Evolutionary conservation across 2,329 filamentous ascomycete species (phyloP), one percentile per base, ranked within the genome.

Genomic region (Fusarium buxicola): DNA sequence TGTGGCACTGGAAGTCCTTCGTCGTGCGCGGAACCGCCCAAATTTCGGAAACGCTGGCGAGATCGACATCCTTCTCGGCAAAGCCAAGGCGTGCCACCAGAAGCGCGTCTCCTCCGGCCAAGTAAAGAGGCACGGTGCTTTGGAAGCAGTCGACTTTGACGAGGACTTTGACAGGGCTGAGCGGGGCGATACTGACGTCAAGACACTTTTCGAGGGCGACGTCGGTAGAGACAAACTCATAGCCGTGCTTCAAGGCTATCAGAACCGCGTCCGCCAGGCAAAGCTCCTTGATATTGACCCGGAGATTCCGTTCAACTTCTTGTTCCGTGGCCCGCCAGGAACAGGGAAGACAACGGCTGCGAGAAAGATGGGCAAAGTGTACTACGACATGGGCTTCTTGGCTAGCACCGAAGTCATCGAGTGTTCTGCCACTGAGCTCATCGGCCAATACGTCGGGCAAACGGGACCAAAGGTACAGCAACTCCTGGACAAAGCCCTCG

Each of bases 21-120:
- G 76, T 2, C 81, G 87, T 2, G 83, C 84, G 0, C 82, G 88
- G 2, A 89, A 90, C 60, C 80, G 85, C 0, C 84, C 86, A 0
- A 84, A 92, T 64, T 93, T 93, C 74, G 89, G 89, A 1, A 94
- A 94, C 63, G 91, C 84, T 0, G 89, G 90, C 0, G 89, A 91
- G 55, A 82, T 94, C 0, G 87, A 93, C 40, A 92, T 60, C 0
- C 28, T 72, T 0, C 59, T 73, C 0, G 64, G 52, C 1, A 55
- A 47, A 7, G 71, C 71, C 3, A 69, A 63, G 18, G 40, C 55
- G 5, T 69, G 53, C 1, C 63, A 71, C 11, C 69, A 72, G 21
- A 69, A 65, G 10, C 65, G 69, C 0, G 43, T 57, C 1, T 68
- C 66, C 0, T 59, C 65, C 1, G 65, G 70, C 0, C 39, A 63